These are phyloP conservation scores for Hanseniaspora pseudoguilliermondii DNA, from an alignment of 805 yeast species.

Conservation along the genomic window DNA sequence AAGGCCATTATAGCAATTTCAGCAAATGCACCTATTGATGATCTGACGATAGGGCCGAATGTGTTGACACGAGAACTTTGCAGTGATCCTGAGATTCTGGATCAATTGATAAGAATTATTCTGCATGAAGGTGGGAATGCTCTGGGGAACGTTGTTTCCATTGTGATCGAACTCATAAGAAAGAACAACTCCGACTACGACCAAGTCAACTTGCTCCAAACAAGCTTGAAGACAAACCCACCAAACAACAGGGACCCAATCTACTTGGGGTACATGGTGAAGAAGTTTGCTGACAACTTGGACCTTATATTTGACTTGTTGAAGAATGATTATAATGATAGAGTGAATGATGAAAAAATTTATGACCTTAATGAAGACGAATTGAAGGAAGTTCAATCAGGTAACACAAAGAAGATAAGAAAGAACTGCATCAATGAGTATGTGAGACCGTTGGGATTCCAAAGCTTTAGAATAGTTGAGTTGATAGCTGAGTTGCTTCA, in stretches of 20 bases:
- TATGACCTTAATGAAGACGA: slow-evolving; percentile 19
- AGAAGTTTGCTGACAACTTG: slow-evolving; percentile 55
- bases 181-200: slow-evolving; percentile 95
- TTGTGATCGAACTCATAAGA: slow-evolving; percentile 82
- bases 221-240: slow-evolving; percentile 68
- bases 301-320: slow-evolving; percentile 30
- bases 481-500: slow-evolving; percentile 86
- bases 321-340: background rate
- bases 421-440: slow-evolving; percentile 53
- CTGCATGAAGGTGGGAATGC: slow-evolving; percentile 60
- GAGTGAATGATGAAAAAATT: slow-evolving; percentile 11
- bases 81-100: slow-evolving; percentile 43
- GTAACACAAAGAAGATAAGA: slow-evolving; percentile 14
- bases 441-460: slow-evolving; percentile 70
- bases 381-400: slow-evolving; percentile 16
- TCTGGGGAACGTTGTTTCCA: slow-evolving; percentile 79
- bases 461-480: slow-evolving; percentile 81
- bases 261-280: slow-evolving; percentile 71
- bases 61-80: slow-evolving; percentile 78
- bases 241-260: slow-evolving; percentile 86
- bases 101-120: slow-evolving; percentile 57
- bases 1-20: slow-evolving; percentile 88
- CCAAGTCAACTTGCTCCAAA: slow-evolving; percentile 59
- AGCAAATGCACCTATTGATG: slow-evolving; percentile 73
- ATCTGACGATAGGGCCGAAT: slow-evolving; percentile 86